Conservation (phyloP, 2,329 filamentous ascomycete species). For the Colletotrichum simmondsii region DNA sequence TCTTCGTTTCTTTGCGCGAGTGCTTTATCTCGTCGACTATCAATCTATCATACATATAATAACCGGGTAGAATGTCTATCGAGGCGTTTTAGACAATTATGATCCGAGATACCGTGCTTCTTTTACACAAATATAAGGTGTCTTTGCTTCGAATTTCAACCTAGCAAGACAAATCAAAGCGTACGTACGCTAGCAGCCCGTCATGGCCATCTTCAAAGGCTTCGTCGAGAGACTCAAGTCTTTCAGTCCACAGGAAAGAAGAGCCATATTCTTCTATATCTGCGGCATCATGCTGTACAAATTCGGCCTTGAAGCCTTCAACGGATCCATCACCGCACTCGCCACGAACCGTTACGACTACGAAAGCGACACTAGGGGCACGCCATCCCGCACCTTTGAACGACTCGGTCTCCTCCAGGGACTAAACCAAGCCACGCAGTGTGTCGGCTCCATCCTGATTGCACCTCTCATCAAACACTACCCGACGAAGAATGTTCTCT, state of each 20-base stretch:
- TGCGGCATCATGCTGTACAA: constrained; percentile 63
- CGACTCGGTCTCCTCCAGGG: constrained; percentile 58
- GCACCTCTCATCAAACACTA: constrained; percentile 60
- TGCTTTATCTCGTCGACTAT: neutral
- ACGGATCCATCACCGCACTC: constrained; percentile 59
- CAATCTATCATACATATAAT: neutral
- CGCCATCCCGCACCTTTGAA: constrained; percentile 50
- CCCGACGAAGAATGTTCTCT: constrained; percentile 57
- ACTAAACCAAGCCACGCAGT: constrained; percentile 62
- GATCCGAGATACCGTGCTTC: neutral
- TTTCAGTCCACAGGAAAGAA: constrained; percentile 49
- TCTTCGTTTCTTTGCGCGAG: too few relatives aligned
- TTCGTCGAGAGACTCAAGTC: constrained; percentile 22
- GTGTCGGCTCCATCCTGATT: constrained; percentile 61
- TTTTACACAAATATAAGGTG: neutral
- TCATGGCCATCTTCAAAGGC: neutral
- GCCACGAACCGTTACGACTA: constrained; percentile 60
- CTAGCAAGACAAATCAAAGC: neutral
- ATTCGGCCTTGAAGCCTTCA: constrained; percentile 62
- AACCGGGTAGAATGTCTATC: neutral
- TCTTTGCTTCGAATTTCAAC: too few relatives aligned
- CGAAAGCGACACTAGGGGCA: neutral
- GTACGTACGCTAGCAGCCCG: neutral
- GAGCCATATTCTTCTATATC: constrained; percentile 58
- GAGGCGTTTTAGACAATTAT: neutral